phyloP scores from a whole-genome alignment of 2,329 filamentous ascomycete genomes.

The Talaromyces sp. region DNA sequence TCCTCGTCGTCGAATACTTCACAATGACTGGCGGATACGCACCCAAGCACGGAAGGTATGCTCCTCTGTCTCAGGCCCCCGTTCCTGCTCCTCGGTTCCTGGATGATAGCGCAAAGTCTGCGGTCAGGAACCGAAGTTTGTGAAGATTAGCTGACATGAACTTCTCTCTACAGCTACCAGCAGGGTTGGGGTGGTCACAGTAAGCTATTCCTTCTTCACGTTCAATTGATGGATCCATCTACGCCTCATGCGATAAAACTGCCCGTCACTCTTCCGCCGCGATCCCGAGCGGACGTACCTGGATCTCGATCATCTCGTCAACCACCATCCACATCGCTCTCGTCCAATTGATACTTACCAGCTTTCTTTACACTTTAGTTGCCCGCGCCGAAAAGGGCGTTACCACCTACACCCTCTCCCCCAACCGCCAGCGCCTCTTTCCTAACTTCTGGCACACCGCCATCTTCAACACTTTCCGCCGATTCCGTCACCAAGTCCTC shows the following conservation, averaged over 20 bases:
- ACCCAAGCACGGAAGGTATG: slow-evolving; percentile 18
- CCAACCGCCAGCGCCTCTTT: slow-evolving; percentile 87
- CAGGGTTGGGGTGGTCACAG: slow-evolving; percentile 17
- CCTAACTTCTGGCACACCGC: slow-evolving; percentile 76
- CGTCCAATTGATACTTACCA: slow-evolving; percentile 18
- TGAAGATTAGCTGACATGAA: slow-evolving; percentile 2
- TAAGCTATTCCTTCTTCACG: background rate
- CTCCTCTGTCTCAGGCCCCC: background rate
- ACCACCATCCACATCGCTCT: background rate
- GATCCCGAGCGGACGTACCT: background rate
- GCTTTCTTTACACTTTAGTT: slow-evolving; percentile 32
- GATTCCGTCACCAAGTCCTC: slow-evolving; percentile 80
- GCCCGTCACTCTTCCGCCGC: background rate
- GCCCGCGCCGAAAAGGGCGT: slow-evolving; percentile 57
- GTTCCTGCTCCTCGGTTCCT: background rate
- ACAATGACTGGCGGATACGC: slow-evolving; percentile 19
- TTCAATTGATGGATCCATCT: background rate
- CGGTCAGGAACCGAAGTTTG: background rate
- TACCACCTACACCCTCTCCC: slow-evolving; percentile 70
- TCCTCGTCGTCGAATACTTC: slow-evolving; percentile 11
- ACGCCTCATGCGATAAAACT: background rate
- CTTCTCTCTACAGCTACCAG: slow-evolving; percentile 7
- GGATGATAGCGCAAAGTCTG: slow-evolving; percentile 4
- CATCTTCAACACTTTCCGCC: slow-evolving; percentile 93
- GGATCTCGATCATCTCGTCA: background rate